Conservation (phyloP, 768 basidiomycete genomes). For the Trametes elegans region DNA sequence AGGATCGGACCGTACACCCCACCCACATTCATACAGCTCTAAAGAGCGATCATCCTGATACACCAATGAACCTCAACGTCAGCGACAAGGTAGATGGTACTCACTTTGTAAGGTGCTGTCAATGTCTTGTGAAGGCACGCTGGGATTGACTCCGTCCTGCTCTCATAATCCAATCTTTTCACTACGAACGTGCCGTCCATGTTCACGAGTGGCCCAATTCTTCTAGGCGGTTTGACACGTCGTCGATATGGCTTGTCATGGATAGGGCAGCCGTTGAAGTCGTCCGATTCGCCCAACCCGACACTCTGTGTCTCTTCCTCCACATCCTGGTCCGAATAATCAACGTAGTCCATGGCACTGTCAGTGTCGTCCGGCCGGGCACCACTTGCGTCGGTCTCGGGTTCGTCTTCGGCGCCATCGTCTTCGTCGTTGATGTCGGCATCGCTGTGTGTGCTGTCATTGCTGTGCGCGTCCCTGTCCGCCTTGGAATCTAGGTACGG, state of each 20-base stretch:
- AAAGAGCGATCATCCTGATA: neutral
- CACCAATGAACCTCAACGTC: neutral
- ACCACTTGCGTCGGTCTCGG: too few relatives aligned
- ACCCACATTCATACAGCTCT: neutral
- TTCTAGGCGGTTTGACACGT: neutral
- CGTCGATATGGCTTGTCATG: neutral
- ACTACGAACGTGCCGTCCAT: neutral
- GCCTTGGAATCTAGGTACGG: neutral
- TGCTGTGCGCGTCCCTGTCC: neutral
- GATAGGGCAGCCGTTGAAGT: neutral
- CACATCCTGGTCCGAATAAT: too few relatives aligned
- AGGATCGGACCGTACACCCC: neutral
- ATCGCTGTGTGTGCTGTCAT: neutral
- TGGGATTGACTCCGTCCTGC: neutral
- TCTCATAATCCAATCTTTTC: neutral
- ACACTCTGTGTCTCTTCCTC: too few relatives aligned
- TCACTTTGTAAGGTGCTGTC: neutral
- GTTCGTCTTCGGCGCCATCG: too few relatives aligned
- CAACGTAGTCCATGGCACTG: too few relatives aligned
- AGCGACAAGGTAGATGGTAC: neutral
- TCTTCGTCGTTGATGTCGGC: too few relatives aligned
- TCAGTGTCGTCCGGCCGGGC: too few relatives aligned
- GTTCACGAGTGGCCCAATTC: neutral
- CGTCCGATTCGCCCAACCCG: neutral
- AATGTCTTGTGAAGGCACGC: neutral